Percentiles rank a stretch among this genome's conserved stretches.
phyloP scores from a whole-genome alignment of 192 early-diverging fungal species.

The Backusella psychrophila region DNA sequence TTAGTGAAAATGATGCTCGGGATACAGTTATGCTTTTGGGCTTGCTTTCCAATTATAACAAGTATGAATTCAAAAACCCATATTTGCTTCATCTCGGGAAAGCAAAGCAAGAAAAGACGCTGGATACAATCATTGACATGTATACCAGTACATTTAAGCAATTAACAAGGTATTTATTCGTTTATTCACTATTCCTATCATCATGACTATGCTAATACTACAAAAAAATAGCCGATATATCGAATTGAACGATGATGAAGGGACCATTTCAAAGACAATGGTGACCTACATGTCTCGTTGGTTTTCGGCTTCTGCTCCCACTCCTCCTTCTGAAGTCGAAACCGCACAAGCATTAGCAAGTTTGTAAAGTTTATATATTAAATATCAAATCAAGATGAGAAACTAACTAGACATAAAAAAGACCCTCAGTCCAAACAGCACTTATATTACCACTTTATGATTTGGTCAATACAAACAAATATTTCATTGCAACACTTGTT shows the following conservation, averaged over 20 bases:
- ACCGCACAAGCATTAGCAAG: neutral
- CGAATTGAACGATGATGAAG: slow-evolving; percentile 47
- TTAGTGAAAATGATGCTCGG: slow-evolving; percentile 27
- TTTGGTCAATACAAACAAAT: slow-evolving; percentile 42
- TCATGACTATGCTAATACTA: neutral
- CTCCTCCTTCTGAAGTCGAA: neutral
- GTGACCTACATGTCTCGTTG: slow-evolving; percentile 19
- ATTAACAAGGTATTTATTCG: neutral
- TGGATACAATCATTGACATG: slow-evolving; percentile 26
- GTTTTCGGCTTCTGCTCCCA: slow-evolving; percentile 10
- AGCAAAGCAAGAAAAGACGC: slow-evolving; percentile 30
- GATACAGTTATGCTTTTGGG: slow-evolving; percentile 43
- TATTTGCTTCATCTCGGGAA: slow-evolving; percentile 38
- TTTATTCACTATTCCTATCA: neutral
- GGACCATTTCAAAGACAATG: slow-evolving; percentile 19
- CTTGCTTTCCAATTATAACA: slow-evolving; percentile 58
- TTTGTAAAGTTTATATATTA: slow-evolving; percentile 12
- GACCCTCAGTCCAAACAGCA: slow-evolving; percentile 42
- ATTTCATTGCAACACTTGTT: slow-evolving; percentile 32
- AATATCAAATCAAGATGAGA: too few relatives aligned
- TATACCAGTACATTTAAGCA: neutral
- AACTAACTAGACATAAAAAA: neutral
- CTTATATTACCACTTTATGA: slow-evolving; percentile 49
- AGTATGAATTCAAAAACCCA: slow-evolving; percentile 49
- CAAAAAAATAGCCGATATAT: slow-evolving; percentile 34